Percentiles rank a stretch among this genome's conserved stretches.
Evolutionary conservation across 352 stramenopile genomes (phyloP).

Genomic region (Phytophthora aleatoria): DNA sequence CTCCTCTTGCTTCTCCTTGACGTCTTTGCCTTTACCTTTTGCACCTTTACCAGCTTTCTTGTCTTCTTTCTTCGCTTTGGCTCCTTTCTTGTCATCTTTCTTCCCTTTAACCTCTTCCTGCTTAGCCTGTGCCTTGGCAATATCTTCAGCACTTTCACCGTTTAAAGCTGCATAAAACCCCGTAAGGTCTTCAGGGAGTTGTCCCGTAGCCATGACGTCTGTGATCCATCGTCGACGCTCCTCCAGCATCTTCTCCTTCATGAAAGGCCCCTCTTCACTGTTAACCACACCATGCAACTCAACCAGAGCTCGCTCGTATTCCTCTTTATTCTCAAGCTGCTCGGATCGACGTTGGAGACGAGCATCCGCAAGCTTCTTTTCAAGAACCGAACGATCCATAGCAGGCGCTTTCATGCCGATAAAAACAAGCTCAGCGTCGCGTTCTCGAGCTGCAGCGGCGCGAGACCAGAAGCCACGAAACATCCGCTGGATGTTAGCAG

Average conservation of each 20-base stretch:
- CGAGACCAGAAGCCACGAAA: constrained; percentile 87
- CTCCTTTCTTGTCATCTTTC: constrained; percentile 49
- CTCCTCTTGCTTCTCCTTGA: constrained; percentile 56
- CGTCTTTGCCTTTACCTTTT: constrained; percentile 68
- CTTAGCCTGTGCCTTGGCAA: constrained; percentile 63
- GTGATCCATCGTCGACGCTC: constrained; percentile 94
- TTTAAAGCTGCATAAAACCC: constrained; percentile 84
- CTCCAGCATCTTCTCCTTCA: constrained; percentile 92
- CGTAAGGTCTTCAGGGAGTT: constrained; percentile 90
- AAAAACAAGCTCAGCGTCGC: constrained; percentile 89
- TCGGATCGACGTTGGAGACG: constrained; percentile 88
- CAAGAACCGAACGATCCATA: constrained; percentile 60
- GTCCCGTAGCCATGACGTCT: constrained; percentile 84
- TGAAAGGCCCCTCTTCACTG: constrained; percentile 92
- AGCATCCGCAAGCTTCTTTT: constrained; percentile 79
- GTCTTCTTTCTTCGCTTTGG: constrained; percentile 40
- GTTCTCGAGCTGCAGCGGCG: constrained; percentile 61
- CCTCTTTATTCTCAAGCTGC: constrained; percentile 91
- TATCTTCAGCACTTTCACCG: constrained; percentile 37
- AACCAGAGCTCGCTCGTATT: constrained; percentile 88
- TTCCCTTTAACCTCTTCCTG: constrained; percentile 56
- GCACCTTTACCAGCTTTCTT: constrained; percentile 63
- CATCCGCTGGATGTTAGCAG: constrained; percentile 90
- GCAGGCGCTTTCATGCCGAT: constrained; percentile 92
- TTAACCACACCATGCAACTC: constrained; percentile 85